Evolutionary conservation across 169 alveolate genomes (phyloP).

Genomic region (Amoebophrya sp.): DNA sequence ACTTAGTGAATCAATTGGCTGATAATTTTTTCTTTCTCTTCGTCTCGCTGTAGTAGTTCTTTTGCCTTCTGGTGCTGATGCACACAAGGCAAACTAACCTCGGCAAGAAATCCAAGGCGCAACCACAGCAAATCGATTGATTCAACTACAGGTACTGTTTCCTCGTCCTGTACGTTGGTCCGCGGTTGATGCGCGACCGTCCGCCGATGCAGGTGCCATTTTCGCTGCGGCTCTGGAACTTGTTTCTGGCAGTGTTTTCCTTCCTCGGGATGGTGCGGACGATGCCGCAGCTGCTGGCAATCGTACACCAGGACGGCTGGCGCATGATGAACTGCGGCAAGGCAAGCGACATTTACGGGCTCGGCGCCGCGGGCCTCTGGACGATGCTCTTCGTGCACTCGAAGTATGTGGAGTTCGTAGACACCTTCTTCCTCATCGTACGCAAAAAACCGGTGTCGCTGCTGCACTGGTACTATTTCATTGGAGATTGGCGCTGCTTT

Average conservation of each 20-base stretch:
- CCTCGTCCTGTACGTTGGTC: too few species aligned
- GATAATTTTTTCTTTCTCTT: too few species aligned
- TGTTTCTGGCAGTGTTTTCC: slow-evolving; percentile 46
- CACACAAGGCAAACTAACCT: too few species aligned
- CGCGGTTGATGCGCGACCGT: too few species aligned
- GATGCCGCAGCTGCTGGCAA: slow-evolving; percentile 32
- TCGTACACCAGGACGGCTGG: slow-evolving; percentile 33
- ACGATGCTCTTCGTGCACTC: slow-evolving; percentile 43
- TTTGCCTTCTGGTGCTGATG: too few species aligned
- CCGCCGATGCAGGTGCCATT: too few species aligned
- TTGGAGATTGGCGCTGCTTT: too few species aligned
- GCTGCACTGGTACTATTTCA: slow-evolving; percentile 66
- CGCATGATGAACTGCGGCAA: slow-evolving; percentile 43
- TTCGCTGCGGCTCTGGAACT: slow-evolving; percentile 47
- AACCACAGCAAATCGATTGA: too few species aligned
- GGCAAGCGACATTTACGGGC: slow-evolving; percentile 41
- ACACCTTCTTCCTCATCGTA: slow-evolving; percentile 47
- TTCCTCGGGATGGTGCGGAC: slow-evolving; percentile 37
- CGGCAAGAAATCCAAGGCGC: too few species aligned
- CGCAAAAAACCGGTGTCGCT: slow-evolving; percentile 47
- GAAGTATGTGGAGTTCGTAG: slow-evolving; percentile 52
- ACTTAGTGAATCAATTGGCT: too few species aligned
- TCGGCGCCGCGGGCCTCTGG: slow-evolving; percentile 55
- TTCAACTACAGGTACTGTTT: too few species aligned
- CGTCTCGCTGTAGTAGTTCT: too few species aligned